A percentile compares a stretch with the other conserved stretches of the same genome.
These are phyloP conservation scores for Colletotrichum sp. DNA, from an alignment of 2,329 filamentous ascomycete species.

Conservation along the genomic window DNA sequence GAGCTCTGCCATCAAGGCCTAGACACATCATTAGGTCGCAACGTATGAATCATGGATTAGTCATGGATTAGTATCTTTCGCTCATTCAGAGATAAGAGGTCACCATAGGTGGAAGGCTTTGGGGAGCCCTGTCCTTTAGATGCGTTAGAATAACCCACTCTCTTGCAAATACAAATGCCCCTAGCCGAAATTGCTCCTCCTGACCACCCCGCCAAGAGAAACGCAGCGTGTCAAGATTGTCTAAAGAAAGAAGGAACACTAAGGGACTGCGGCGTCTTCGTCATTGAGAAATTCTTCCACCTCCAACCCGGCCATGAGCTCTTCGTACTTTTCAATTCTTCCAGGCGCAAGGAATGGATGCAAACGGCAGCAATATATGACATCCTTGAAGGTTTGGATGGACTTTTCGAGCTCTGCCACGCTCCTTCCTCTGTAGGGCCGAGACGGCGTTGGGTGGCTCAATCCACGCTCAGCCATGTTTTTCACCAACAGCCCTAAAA, in stretches of 20 bases:
- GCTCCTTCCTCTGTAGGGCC: background rate
- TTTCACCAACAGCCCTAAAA: background rate
- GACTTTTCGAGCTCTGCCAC: background rate
- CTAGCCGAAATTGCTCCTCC: background rate
- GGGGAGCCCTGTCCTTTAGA: background rate
- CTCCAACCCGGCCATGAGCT: background rate
- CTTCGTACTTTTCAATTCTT: background rate
- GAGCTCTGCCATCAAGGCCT: conserved; percentile 1
- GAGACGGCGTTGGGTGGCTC: background rate
- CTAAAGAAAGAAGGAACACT: no score
- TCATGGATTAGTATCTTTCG: background rate
- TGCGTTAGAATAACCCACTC: background rate
- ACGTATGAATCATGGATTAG: background rate
- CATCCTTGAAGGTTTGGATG: background rate
- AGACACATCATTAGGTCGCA: background rate
- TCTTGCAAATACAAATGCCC: background rate
- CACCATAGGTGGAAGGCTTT: background rate
- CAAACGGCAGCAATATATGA: background rate
- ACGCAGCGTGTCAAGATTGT: no score
- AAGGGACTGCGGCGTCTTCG: background rate
- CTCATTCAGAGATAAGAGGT: background rate
- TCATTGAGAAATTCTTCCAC: background rate
- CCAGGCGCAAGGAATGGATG: background rate
- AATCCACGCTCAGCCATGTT: background rate
- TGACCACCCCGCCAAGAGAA: background rate